Percentiles rank a stretch among this genome's conserved stretches.
Evolutionary conservation across 305 asterid genomes (phyloP).

Genomic region (Lippia alba): DNA sequence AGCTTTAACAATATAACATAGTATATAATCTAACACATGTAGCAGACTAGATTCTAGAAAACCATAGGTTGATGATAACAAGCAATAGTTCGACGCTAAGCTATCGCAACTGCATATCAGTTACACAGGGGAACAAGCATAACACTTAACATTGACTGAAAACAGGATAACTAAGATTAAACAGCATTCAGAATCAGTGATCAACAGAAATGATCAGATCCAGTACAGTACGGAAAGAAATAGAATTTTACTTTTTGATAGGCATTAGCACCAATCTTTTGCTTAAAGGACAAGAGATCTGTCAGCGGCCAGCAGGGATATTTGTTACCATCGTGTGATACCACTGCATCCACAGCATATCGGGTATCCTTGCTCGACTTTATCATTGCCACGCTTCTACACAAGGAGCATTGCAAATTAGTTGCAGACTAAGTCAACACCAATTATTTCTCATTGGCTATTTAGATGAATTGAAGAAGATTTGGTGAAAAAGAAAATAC

Average conservation of each 20-base stretch:
- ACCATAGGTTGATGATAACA: too few relatives aligned
- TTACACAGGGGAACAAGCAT: too few relatives aligned
- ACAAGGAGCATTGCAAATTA: background rate
- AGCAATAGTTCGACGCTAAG: too few relatives aligned
- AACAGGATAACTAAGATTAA: background rate
- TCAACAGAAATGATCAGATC: background rate
- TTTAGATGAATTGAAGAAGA: background rate
- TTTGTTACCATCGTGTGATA: conserved; percentile 78
- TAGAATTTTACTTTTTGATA: conserved; percentile 52
- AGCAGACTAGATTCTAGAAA: too few relatives aligned
- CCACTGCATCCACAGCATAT: conserved; percentile 72
- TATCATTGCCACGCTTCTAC: conserved; percentile 71
- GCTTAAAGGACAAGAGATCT: conserved; percentile 66
- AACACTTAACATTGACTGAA: too few relatives aligned
- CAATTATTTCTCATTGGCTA: background rate
- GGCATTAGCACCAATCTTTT: conserved; percentile 51
- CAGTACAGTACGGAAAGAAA: background rate
- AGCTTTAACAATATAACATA: too few relatives aligned
- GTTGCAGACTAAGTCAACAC: background rate
- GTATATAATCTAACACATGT: too few relatives aligned
- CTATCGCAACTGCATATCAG: too few relatives aligned
- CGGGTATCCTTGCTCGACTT: conserved; percentile 83
- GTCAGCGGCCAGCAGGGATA: conserved; percentile 78
- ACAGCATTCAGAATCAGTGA: background rate
- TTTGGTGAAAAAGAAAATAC: conserved; percentile 24